Conservation (phyloP, 768 basidiomycete species). For the Infundibulicybe gibba region DNA sequence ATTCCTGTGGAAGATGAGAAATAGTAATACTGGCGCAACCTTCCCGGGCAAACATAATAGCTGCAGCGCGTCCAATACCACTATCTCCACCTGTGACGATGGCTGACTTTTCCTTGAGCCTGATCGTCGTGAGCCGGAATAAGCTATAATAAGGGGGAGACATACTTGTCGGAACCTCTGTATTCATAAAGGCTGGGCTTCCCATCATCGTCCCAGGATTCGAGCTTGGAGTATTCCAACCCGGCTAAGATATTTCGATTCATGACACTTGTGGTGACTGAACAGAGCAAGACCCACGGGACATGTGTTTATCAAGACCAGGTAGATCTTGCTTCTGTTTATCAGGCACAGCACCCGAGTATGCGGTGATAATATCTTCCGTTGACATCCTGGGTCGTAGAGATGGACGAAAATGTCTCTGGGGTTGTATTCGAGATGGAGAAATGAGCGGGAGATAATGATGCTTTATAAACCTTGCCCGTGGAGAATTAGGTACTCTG, state of each 20-base stretch:
- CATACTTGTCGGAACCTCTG: conserved; percentile 42
- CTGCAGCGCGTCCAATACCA: conserved; percentile 50
- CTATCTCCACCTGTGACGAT: conserved; percentile 36
- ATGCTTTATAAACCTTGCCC: background rate
- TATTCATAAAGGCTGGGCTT: conserved; percentile 51
- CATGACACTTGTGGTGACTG: background rate
- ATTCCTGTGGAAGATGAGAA: conserved; percentile 52
- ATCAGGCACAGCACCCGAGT: conserved; percentile 27
- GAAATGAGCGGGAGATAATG: too few species aligned
- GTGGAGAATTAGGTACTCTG: background rate
- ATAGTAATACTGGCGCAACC: conserved; percentile 48
- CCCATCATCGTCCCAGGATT: conserved; percentile 48
- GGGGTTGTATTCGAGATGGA: too few species aligned
- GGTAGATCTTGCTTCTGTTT: conserved; percentile 46
- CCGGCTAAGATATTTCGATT: conserved; percentile 15
- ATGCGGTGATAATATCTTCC: conserved; percentile 30
- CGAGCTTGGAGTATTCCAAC: conserved; percentile 36
- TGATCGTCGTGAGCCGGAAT: conserved; percentile 4
- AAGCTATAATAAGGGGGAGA: background rate
- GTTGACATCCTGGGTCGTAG: conserved; percentile 16
- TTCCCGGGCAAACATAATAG: conserved; percentile 49
- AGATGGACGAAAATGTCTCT: background rate
- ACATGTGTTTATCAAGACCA: conserved; percentile 45
- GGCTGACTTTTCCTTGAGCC: conserved; percentile 28
- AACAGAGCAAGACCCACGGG: conserved; percentile 27